Conservation (phyloP, 129 eudicot genomes). For the Scalesia atractyloides region DNA sequence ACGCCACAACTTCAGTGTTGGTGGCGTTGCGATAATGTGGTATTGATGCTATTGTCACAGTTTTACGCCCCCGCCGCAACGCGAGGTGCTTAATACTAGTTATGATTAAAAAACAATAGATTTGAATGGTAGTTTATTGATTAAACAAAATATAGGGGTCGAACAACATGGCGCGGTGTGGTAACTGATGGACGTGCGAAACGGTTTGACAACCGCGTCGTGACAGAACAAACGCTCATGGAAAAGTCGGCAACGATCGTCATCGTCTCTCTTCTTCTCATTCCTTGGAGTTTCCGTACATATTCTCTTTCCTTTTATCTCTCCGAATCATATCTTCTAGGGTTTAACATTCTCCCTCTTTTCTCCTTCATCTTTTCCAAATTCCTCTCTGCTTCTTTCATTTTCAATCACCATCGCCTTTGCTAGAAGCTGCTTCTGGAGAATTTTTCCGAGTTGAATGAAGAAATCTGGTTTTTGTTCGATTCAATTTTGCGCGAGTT, state of each 20-base stretch:
- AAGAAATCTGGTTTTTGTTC: no score
- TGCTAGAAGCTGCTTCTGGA: neutral
- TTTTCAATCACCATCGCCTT: constrained; percentile 7
- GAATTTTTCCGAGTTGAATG: no score
- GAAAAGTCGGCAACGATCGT: constrained; percentile 17
- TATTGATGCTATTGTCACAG: no score
- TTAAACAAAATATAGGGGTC: neutral
- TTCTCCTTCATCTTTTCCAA: neutral
- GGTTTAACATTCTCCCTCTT: constrained; percentile 33
- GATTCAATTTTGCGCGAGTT: no score
- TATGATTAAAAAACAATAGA: neutral
- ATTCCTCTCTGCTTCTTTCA: constrained; percentile 11
- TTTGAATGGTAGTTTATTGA: constrained; percentile 19
- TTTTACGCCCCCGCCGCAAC: no score
- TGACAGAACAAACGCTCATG: constrained; percentile 11
- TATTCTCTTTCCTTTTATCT: neutral
- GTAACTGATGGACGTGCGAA: constrained; percentile 31
- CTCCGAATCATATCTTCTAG: constrained; percentile 22
- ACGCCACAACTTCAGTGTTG: no score
- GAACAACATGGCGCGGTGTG: no score
- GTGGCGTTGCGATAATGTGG: no score
- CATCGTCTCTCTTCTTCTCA: constrained; percentile 13
- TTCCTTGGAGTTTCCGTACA: constrained; percentile 16
- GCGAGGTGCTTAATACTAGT: no score
- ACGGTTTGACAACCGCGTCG: constrained; percentile 27